Base-by-base conservation (phyloP, 805 yeast species). In the Candida orba region DNA sequence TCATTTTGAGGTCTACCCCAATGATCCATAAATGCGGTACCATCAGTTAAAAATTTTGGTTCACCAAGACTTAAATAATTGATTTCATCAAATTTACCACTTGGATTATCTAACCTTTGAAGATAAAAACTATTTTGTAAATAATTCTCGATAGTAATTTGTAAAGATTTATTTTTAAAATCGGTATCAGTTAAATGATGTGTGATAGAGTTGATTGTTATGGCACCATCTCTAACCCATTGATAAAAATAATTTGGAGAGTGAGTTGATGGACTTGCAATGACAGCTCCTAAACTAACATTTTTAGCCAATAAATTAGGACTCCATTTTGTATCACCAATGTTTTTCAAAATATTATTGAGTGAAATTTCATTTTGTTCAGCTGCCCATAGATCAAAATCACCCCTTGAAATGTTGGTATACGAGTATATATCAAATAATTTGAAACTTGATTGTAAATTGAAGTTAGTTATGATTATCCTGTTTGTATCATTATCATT, bases 1-100 rank as follows among this genome's bases (percentile, higher is more conserved):
- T 91, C 98, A 47, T 88, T 75, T 64, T 91, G 98, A 1, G 98
- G 98, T 52, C 98, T 71, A 2, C 98, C 98, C 98, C 98, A 91
- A 31, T 67, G 60, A 3, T 67, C 80, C 6, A 62, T 60, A 54
- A 84, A 91, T 1, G 84, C 69, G 0, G 76, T 54, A 22, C 83
- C 81, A 58, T 87, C 75, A 4, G 80, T 77, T 59, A 72, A 60
- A 58, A 84, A 91, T 61, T 91, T 91, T 8, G 98, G 97, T 60
- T 91, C 98, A 2, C 97, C 98, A 30, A 90, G 68, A 2, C 86
- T 88, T 8, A 63, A 62, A 38, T 73, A 66, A 14, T 66, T 60
- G 10, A 66, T 62, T 50, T 51, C 61, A 25, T 55, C 62, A 39
- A 76, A 77, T 2, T 61, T 57, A 0, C 97, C 97, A 10, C 89